Evolutionary conservation across 495 filamentous ascomycete genomes (phyloP).

Genomic region (Cenococcum geophilum): DNA sequence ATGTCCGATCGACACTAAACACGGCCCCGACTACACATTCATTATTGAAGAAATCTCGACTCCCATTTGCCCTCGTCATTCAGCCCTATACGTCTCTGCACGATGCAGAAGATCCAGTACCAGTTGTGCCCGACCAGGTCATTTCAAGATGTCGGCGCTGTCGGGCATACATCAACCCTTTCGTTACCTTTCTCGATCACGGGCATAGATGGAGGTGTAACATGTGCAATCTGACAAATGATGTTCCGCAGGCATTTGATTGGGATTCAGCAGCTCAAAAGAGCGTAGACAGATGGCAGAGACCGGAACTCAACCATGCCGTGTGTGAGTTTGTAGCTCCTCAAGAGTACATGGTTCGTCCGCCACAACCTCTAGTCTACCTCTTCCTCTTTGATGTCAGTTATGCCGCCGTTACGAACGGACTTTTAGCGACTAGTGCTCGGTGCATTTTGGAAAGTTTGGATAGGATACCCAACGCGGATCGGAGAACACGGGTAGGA

Average conservation of each 20-base stretch:
- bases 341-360: conserved; percentile 98
- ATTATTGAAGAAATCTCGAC: conserved; percentile 89
- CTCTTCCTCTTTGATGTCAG: conserved; percentile 97
- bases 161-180: conserved; percentile 95
- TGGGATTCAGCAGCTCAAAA: conserved; percentile 92
- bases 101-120: conserved; percentile 83
- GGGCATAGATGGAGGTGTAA: conserved; percentile 98
- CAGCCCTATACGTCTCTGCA: conserved; percentile 92
- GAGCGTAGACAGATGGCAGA: conserved; percentile 79
- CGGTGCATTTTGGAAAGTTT: conserved; percentile 92
- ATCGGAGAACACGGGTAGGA: conserved; percentile 82
- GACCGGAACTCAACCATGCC: conserved; percentile 84
- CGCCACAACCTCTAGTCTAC: conserved; percentile 95
- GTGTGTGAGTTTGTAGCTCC: conserved; percentile 97
- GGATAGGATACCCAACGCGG: conserved; percentile 94
- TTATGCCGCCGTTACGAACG: conserved; percentile 82
- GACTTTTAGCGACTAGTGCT: conserved; percentile 89
- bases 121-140: conserved; percentile 91
- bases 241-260: conserved; percentile 96
- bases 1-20: conserved; percentile 91
- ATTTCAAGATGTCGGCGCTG: conserved; percentile 94
- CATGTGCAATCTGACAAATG: conserved; percentile 98
- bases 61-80: conserved; percentile 92
- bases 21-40: conserved; percentile 85
- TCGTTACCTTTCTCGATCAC: conserved; percentile 91